Base-by-base conservation (phyloP, 768 basidiomycete genomes). In the Tricholoma furcatifolium region DNA sequence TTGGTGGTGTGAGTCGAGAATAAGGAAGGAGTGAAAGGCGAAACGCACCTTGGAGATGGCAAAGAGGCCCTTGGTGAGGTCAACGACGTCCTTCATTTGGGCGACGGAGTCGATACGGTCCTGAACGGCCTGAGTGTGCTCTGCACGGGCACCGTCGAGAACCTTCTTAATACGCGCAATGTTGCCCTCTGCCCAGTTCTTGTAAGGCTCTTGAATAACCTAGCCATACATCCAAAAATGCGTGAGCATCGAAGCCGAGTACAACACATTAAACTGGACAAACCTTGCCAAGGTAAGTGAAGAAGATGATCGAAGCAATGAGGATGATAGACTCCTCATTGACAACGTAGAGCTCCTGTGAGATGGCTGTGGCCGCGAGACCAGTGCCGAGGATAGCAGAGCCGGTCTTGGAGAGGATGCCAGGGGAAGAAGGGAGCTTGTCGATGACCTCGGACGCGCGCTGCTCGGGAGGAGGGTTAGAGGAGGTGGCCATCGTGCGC, bases 311-410 rank as follows among this genome's bases (percentile, higher is more conserved):
- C 61, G 89, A 91, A 20, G 91, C 94, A 35, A 87, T 78, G 32
- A 91, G 84, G 42, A 98, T 79, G 59, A 98, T 87, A 20, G 91
- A 85, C 78, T 98, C 97, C 71, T 98, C 95, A 70, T 97, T 97
- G 65, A 96, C 84, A 55, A 99, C 96, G 66, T 98, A 98, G 46
- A 98, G 84, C 74, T 99, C 95, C 67, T 93, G 90, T 12, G 93
- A 96, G 73, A 98, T 94, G 66, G 94, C 95, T 6, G 93, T 82
- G 14, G 95, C 96, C 51, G 87, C 75, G 55, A 91, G 76, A 64
- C 91, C 93, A 14, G 92, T 91, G 65, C 93, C 93, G 49, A 98
- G 84, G 65, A 98, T 78, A 64, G 93, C 88, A 47, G 90, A 83
- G 57, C 94, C 93, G 41, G 94, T 95, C 78, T 99, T 99, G 68